Evolutionary conservation across 2,329 filamentous ascomycete genomes (phyloP).

Genomic region (Rutstroemia sp.): DNA sequence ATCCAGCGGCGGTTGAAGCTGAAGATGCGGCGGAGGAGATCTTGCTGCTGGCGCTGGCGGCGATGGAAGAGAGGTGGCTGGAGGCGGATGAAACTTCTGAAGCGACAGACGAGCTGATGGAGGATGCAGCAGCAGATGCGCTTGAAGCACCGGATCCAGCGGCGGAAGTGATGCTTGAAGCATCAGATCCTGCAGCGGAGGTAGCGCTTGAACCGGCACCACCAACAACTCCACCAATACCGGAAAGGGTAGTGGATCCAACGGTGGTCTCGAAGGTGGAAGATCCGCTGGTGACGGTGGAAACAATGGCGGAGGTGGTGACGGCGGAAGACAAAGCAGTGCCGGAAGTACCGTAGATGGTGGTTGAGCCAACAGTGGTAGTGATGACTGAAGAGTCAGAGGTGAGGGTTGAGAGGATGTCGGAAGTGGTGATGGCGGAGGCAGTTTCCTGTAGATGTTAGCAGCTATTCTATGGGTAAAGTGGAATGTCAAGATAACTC

Average conservation of each 20-base stretch:
- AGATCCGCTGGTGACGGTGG: conserved; percentile 12
- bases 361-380: conserved; percentile 21
- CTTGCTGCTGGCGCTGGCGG: conserved; percentile 8
- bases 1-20: conserved; percentile 11
- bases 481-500: not conserved
- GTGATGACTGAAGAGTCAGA: conserved; percentile 18
- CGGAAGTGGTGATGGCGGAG: conserved; percentile 23
- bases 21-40: conserved; percentile 10
- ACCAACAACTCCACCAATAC: conserved; percentile 9
- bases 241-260: conserved; percentile 17
- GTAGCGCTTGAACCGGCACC: conserved; percentile 1
- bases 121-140: conserved; percentile 20
- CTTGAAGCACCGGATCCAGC: conserved; percentile 14
- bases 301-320: conserved; percentile 13
- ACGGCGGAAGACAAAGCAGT: conserved; percentile 9
- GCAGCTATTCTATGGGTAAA: not conserved
- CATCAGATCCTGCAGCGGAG: conserved; percentile 18
- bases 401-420: conserved; percentile 18
- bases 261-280: conserved; percentile 15
- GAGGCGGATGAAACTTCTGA: conserved; percentile 9
- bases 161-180: conserved; percentile 16
- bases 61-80: conserved; percentile 2
- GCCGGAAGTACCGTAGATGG: conserved; percentile 15
- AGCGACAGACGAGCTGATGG: conserved; percentile 3
- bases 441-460: conserved; percentile 1